phyloP scores from a whole-genome alignment of 1,139 yeast species.

The Debaryomyces singareniensis region DNA sequence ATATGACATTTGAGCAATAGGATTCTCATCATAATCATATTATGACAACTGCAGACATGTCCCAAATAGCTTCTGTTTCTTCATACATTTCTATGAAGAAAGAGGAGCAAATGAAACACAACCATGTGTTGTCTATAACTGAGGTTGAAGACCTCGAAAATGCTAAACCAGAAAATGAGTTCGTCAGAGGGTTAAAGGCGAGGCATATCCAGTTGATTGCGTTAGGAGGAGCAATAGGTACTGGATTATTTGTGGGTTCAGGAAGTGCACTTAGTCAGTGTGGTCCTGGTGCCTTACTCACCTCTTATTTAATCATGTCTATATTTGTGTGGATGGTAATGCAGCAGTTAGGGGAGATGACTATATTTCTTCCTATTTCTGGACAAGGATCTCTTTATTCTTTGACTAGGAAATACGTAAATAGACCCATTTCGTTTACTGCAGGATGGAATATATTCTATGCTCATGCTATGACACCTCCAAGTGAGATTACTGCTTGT shows the following conservation, averaged over 20 bases:
- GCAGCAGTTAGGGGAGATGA: slow-evolving; percentile 71
- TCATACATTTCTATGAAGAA: too few species aligned
- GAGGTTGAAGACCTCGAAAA: slow-evolving; percentile 26
- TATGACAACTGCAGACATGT: too few species aligned
- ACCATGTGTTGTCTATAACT: slow-evolving; percentile 62
- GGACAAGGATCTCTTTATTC: slow-evolving; percentile 48
- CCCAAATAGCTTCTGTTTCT: too few species aligned
- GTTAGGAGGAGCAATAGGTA: slow-evolving; percentile 20
- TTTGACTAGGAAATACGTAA: slow-evolving; percentile 43
- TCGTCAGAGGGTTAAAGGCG: slow-evolving; percentile 1
- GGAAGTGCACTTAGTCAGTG: slow-evolving; percentile 31
- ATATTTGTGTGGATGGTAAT: slow-evolving; percentile 53
- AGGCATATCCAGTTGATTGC: slow-evolving; percentile 20
- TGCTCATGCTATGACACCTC: slow-evolving; percentile 64
- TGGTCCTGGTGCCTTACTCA: slow-evolving; percentile 35
- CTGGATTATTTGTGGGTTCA: slow-evolving; percentile 29
- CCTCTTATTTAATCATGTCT: slow-evolving; percentile 35
- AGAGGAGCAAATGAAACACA: too few species aligned
- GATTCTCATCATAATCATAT: too few species aligned
- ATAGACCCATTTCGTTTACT: slow-evolving; percentile 65
- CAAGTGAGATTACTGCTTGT: slow-evolving; percentile 75
- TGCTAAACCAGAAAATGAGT: not conserved
- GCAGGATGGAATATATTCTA: slow-evolving; percentile 74
- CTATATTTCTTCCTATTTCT: slow-evolving; percentile 52
- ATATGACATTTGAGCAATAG: too few species aligned